These are phyloP conservation scores for Bacterosira constricta DNA, from an alignment of 108 stramenopile species.

Conservation along the genomic window DNA sequence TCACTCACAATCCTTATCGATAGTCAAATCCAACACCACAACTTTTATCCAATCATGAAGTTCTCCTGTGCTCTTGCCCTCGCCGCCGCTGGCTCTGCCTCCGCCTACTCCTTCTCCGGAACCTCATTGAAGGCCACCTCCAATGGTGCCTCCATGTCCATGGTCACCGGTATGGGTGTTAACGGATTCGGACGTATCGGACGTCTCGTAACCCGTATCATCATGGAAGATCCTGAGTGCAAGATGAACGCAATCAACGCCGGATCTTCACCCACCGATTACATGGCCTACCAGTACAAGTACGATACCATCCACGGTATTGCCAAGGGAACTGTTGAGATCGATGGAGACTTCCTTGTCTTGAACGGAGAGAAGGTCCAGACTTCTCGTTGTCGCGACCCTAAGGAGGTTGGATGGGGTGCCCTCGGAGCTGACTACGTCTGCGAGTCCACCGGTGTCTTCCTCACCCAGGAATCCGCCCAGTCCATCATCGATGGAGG, in stretches of 20 bases:
- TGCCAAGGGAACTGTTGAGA: constrained; percentile 94
- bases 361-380: constrained; percentile 93
- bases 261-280: constrained; percentile 93
- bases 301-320: constrained; percentile 99
- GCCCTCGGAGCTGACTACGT: constrained; percentile 95
- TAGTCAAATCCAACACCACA: constrained; percentile 1
- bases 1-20: constrained; percentile 4
- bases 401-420: constrained; percentile 95
- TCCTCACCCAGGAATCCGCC: constrained; percentile 95
- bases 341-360: constrained; percentile 96
- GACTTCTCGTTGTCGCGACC: constrained; percentile 93
- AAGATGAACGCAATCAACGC: constrained; percentile 94
- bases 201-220: constrained; percentile 97
- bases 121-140: constrained; percentile 62
- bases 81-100: constrained; percentile 71
- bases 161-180: constrained; percentile 88
- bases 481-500: constrained; percentile 95
- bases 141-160: constrained; percentile 76
- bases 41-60: constrained; percentile 80
- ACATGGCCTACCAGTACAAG: constrained; percentile 99
- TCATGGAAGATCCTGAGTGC: constrained; percentile 89
- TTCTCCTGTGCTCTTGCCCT: constrained; percentile 65
- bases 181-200: constrained; percentile 99
- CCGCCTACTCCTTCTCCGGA: constrained; percentile 82
- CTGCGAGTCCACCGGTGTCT: constrained; percentile 99